Base-by-base conservation (phyloP, 345 rosid species). In the Sisymbrium irio region DNA sequence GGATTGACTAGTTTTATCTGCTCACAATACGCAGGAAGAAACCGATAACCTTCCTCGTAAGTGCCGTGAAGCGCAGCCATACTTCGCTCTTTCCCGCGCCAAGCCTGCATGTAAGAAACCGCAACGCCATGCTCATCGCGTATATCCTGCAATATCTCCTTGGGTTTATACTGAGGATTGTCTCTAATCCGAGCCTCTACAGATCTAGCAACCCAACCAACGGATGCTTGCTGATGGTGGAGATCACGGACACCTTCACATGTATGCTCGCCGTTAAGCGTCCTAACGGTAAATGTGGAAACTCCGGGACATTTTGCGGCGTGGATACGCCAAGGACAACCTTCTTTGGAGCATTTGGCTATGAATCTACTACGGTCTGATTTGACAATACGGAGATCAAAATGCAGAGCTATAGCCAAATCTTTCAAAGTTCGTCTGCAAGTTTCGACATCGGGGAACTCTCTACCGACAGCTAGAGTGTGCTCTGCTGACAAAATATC, bases 61-160 rank as follows among this genome's bases (percentile, higher is more conserved):
- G 99, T 95, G 30, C 99, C 99, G 51, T 95, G 98, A 77, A 95
- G 99, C 13, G 99, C 92, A 47, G 99, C 99, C 99, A 95, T 95
- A 80, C 96, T 87, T 13, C 99, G 89, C 80, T 95, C 99, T 81
- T 95, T 95, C 73, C 99, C 99, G 2, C 99, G 99, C 99, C 99
- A 95, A 55, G 99, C 99, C 80, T 95, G 99, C 99, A 95, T 95
- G 75, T 95, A 95, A 67, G 99, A 95, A 56, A 95, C 99, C 2
- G 96, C 94, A 81, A 95, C 99, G 19, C 99, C 99, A 79, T 95
- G 99, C 78, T 85, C 85, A 45, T 95, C 98, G 4, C 94, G 88
- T 71, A 95, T 95, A 64, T 90, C 98, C 79, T 95, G 97, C 80
- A 95, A 81, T 49, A 95, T 95, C 82, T 95, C 94, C 71, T 92